phyloP scores from a whole-genome alignment of 2,329 filamentous ascomycete genomes.

The Fonsecaea erecta region DNA sequence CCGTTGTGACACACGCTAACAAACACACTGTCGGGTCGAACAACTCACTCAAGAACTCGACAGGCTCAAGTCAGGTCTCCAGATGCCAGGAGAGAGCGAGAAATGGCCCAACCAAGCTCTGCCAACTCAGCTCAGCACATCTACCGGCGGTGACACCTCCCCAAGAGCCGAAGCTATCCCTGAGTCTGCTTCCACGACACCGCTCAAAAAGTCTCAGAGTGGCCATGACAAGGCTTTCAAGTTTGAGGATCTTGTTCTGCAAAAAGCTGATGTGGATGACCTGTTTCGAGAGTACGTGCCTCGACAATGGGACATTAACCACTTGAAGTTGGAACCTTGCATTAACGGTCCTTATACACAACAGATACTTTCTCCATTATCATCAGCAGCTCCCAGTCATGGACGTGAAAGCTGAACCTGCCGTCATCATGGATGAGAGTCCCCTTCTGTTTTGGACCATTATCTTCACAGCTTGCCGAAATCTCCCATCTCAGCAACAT shows the following conservation, averaged over 20 bases:
- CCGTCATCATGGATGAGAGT: background rate
- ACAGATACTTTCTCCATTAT: background rate
- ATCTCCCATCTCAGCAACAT: background rate
- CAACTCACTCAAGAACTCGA: background rate
- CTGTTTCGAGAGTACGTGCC: background rate
- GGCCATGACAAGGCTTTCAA: background rate
- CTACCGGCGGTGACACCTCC: background rate
- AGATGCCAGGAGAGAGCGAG: background rate
- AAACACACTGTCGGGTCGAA: conserved; percentile 21
- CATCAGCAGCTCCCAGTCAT: background rate
- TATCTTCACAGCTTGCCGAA: background rate
- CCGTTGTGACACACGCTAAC: conserved; percentile 32
- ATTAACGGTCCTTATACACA: background rate
- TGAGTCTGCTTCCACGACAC: background rate
- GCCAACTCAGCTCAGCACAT: background rate
- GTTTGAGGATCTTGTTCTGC: background rate
- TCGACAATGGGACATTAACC: background rate
- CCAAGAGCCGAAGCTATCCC: background rate
- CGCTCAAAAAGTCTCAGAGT: background rate
- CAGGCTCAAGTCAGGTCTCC: background rate
- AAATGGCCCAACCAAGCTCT: background rate
- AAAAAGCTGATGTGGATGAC: background rate
- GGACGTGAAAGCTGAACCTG: background rate
- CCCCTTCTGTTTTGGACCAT: conserved; percentile 1
- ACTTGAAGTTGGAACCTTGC: background rate